These are phyloP conservation scores for Abrus precatorius DNA, from an alignment of 306 rosid genomes.

Conservation along the genomic window DNA sequence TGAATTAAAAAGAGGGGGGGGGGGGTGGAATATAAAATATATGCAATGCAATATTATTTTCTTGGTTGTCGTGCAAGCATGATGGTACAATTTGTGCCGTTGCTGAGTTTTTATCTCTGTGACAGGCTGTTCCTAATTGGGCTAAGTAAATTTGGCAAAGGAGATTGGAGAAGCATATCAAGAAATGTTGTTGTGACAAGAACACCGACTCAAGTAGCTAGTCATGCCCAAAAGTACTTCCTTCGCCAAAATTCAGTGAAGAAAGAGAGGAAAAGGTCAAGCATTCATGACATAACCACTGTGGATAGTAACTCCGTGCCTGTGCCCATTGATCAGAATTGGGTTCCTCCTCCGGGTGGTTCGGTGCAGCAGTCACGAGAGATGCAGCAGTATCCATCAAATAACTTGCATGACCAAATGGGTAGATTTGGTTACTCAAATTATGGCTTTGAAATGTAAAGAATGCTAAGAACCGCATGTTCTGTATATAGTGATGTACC, in stretches of 20 bases:
- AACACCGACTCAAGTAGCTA: conserved; percentile 96
- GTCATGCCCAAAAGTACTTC: conserved; percentile 95
- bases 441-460: conserved; percentile 49
- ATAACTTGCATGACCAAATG: conserved; percentile 40
- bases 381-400: conserved; percentile 49
- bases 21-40: neutral
- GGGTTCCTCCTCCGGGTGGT: conserved; percentile 61
- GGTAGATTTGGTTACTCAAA: conserved; percentile 55
- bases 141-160: conserved; percentile 74
- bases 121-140: conserved; percentile 80
- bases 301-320: conserved; percentile 60
- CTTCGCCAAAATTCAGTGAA: conserved; percentile 74
- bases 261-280: conserved; percentile 92
- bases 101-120: neutral
- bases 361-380: conserved; percentile 51
- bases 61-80: neutral
- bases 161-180: conserved; percentile 99
- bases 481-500: conserved; percentile 36
- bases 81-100: neutral
- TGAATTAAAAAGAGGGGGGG: neutral
- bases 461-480: neutral
- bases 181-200: conserved; percentile 86
- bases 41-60: conserved; percentile 17
- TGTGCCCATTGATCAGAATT: conserved; percentile 58
- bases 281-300: conserved; percentile 92